Percentiles rank a stretch among this genome's conserved stretches.
Evolutionary conservation across 2,329 filamentous ascomycete species (phyloP).

Genomic region (Alternaria longipes): DNA sequence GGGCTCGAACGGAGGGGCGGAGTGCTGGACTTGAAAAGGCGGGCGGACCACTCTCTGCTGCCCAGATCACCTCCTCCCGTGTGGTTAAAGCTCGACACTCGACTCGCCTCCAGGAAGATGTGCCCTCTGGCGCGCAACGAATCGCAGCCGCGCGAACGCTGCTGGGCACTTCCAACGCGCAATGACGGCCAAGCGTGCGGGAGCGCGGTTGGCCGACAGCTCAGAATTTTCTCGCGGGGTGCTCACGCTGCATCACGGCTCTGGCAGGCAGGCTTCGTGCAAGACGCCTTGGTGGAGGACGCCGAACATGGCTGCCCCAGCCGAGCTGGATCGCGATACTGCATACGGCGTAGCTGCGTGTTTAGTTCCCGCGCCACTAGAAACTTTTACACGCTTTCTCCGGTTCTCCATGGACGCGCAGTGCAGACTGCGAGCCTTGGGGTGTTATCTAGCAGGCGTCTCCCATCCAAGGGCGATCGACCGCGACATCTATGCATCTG

Average conservation of each 20-base stretch:
- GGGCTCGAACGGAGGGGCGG: conserved; percentile 44
- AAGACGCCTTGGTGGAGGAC: conserved; percentile 23
- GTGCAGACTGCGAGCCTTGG: background rate
- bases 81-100: conserved; percentile 28
- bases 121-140: conserved; percentile 25
- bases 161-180: conserved; percentile 26
- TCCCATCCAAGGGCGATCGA: background rate
- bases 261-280: conserved; percentile 22
- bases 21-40: conserved; percentile 48
- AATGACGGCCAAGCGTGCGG: conserved; percentile 33
- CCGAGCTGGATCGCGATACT: conserved; percentile 29
- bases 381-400: conserved; percentile 35
- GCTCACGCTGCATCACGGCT: conserved; percentile 23
- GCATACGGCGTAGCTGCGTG: conserved; percentile 11
- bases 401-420: conserved; percentile 45
- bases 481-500: background rate
- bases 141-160: conserved; percentile 30
- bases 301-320: conserved; percentile 28
- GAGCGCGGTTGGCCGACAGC: conserved; percentile 29
- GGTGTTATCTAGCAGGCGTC: conserved; percentile 6
- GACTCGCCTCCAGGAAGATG: conserved; percentile 20
- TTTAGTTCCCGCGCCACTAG: conserved; percentile 37
- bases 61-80: conserved; percentile 27
- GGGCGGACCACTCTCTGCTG: conserved; percentile 39
- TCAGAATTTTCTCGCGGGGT: conserved; percentile 43